phyloP scores from a whole-genome alignment of 2,329 filamentous ascomycete genomes.

The Bipolaris cookei region DNA sequence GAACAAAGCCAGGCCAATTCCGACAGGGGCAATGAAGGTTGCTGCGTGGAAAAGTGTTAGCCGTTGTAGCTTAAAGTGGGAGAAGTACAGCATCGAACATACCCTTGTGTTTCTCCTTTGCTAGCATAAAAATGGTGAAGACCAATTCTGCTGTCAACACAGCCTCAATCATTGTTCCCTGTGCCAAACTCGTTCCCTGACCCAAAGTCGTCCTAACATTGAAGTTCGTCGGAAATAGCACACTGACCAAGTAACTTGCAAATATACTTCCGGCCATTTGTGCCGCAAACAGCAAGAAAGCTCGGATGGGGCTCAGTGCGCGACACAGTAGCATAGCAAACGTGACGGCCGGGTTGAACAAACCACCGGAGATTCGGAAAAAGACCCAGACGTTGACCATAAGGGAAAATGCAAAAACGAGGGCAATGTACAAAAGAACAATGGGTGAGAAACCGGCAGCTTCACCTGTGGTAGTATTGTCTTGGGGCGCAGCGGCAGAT shows the following conservation, averaged over 20 bases:
- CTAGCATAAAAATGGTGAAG: slow-evolving; percentile 62
- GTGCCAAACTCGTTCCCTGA: slow-evolving; percentile 49
- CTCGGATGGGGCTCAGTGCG: slow-evolving; percentile 52
- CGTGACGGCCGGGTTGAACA: slow-evolving; percentile 44
- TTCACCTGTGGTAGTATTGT: slow-evolving; percentile 53
- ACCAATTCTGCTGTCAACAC: slow-evolving; percentile 47
- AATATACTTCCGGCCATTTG: slow-evolving; percentile 56
- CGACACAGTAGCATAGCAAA: slow-evolving; percentile 48
- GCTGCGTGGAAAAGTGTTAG: slow-evolving; percentile 42
- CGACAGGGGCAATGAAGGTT: slow-evolving; percentile 73
- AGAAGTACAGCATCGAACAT: background rate
- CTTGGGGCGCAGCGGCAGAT: slow-evolving; percentile 47
- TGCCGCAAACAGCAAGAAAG: slow-evolving; percentile 52
- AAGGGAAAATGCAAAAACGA: slow-evolving; percentile 47
- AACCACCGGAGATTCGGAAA: slow-evolving; percentile 45
- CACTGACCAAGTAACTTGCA: slow-evolving; percentile 53
- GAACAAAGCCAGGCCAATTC: slow-evolving; percentile 75
- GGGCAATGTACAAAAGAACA: slow-evolving; percentile 49
- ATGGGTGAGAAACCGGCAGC: slow-evolving; percentile 54
- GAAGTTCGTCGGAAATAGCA: slow-evolving; percentile 55
- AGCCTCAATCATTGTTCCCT: slow-evolving; percentile 55
- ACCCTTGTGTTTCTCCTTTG: slow-evolving; percentile 72
- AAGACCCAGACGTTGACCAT: slow-evolving; percentile 52
- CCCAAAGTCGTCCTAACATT: slow-evolving; percentile 56
- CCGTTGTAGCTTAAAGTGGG: background rate